phyloP scores from a whole-genome alignment of 257 asterid genomes.

The Ilex asprella region DNA sequence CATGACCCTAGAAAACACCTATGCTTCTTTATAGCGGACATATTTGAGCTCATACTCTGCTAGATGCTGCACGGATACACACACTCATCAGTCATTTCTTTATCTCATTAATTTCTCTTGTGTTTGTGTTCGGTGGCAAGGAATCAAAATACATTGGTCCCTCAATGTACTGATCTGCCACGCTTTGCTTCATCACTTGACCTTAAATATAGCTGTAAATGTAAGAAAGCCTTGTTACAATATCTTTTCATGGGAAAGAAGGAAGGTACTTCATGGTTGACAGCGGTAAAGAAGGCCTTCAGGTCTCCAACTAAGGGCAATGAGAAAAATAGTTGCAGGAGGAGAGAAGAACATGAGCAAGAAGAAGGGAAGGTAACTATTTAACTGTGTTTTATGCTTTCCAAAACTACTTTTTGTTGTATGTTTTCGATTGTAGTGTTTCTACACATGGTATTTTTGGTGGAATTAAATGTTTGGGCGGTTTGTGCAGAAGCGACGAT shows the following conservation, averaged over 20 bases:
- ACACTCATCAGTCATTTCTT: not conserved
- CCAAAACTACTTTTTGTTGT: not conserved
- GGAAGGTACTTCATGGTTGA: slow-evolving; percentile 66
- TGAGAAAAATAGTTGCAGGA: slow-evolving; percentile 47
- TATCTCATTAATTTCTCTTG: not conserved
- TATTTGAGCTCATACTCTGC: slow-evolving; percentile 30
- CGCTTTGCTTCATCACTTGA: too few species aligned
- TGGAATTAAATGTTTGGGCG: not conserved
- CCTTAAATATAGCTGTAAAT: not conserved
- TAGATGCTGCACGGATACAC: slow-evolving; percentile 35
- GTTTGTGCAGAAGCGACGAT: slow-evolving; percentile 58
- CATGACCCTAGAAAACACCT: slow-evolving; percentile 59
- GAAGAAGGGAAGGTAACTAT: slow-evolving; percentile 47
- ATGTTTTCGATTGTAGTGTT: not conserved
- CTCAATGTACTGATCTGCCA: too few species aligned
- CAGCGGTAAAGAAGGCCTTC: slow-evolving; percentile 85
- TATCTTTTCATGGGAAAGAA: slow-evolving; percentile 58
- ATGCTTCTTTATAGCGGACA: slow-evolving; percentile 18
- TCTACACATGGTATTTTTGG: not conserved
- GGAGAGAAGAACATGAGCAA: slow-evolving; percentile 45
- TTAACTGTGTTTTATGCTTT: not conserved
- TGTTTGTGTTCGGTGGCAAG: not conserved
- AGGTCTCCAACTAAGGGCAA: slow-evolving; percentile 73
- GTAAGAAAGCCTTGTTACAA: not conserved
- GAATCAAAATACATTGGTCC: not conserved